These are phyloP conservation scores for Scenedesmus sp. DNA, from an alignment of 163 green algal genomes.

Conservation along the genomic window DNA sequence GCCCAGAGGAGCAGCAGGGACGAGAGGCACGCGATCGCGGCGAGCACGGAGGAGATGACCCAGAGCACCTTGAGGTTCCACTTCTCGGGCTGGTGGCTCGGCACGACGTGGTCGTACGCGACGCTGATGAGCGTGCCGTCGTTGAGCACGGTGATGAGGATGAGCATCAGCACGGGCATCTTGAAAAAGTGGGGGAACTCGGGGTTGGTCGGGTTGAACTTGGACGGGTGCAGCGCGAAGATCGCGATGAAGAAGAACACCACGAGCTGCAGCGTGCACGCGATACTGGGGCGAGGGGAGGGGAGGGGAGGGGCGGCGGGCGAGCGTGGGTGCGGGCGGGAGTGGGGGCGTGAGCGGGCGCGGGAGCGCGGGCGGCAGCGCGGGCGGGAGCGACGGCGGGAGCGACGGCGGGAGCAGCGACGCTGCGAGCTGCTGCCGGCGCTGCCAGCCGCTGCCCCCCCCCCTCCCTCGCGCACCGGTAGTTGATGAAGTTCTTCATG, in stretches of 20 bases:
- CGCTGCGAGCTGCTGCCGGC: no score
- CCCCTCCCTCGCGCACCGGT: constrained; percentile 46
- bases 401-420: no score
- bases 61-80: constrained; percentile 82
- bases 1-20: constrained; percentile 83
- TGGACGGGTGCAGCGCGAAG: constrained; percentile 72
- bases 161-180: constrained; percentile 89
- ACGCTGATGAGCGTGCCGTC: constrained; percentile 90
- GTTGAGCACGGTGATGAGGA: constrained; percentile 88
- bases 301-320: no score
- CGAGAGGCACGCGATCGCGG: constrained; percentile 72
- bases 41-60: constrained; percentile 73
- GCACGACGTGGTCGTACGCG: constrained; percentile 84
- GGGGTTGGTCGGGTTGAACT: constrained; percentile 45
- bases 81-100: constrained; percentile 80
- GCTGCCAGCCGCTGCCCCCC: no score
- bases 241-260: constrained; percentile 92
- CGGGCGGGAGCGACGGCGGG: no score
- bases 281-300: constrained; percentile 36
- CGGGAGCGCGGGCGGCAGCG: no score
- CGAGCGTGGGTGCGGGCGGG: no score
- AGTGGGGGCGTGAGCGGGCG: no score
- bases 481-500: constrained; percentile 91
- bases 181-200: constrained; percentile 73
- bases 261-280: constrained; percentile 85